Percentiles rank a stretch among this genome's conserved stretches.
Conservation (phyloP, 23 red algal species). For the Gracilaria vermiculophylla region DNA sequence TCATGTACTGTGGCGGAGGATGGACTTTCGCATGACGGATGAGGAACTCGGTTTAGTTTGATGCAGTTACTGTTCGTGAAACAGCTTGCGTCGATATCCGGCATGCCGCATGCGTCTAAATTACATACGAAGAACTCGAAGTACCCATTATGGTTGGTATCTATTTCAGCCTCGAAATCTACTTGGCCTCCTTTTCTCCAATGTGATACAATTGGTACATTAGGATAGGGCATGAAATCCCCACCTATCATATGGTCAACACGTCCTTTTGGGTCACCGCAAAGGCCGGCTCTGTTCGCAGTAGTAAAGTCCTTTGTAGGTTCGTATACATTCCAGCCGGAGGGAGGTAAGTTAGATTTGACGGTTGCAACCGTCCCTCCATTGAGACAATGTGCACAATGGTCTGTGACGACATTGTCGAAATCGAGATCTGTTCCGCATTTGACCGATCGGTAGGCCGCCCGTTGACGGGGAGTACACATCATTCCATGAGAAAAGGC, state of each 20-base stretch:
- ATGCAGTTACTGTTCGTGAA: conserved; percentile 48
- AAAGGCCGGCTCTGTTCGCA: conserved; percentile 25
- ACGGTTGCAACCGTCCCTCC: conserved; percentile 52
- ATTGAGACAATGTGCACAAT: conserved; percentile 72
- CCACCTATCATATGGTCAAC: conserved; percentile 48
- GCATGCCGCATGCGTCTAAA: conserved; percentile 22
- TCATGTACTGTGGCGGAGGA: conserved; percentile 17
- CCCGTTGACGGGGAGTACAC: conserved; percentile 36
- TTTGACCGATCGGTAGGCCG: background rate
- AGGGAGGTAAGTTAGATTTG: conserved; percentile 39
- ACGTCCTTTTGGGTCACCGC: conserved; percentile 30
- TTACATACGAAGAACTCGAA: conserved; percentile 77
- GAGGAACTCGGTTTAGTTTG: conserved; percentile 42
- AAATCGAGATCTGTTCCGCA: conserved; percentile 20
- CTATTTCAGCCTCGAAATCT: conserved; percentile 55
- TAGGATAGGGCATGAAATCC: conserved; percentile 48
- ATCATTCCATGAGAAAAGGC: conserved; percentile 18
- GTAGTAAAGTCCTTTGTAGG: conserved; percentile 3
- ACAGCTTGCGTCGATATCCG: conserved; percentile 27
- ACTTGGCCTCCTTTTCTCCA: conserved; percentile 28
- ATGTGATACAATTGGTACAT: conserved; percentile 24
- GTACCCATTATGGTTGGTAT: conserved; percentile 74
- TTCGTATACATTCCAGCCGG: conserved; percentile 57
- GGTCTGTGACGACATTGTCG: background rate
- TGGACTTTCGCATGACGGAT: conserved; percentile 41